Conservation (phyloP, 1,139 yeast species). For the Scheffersomyces insectosa region DNA sequence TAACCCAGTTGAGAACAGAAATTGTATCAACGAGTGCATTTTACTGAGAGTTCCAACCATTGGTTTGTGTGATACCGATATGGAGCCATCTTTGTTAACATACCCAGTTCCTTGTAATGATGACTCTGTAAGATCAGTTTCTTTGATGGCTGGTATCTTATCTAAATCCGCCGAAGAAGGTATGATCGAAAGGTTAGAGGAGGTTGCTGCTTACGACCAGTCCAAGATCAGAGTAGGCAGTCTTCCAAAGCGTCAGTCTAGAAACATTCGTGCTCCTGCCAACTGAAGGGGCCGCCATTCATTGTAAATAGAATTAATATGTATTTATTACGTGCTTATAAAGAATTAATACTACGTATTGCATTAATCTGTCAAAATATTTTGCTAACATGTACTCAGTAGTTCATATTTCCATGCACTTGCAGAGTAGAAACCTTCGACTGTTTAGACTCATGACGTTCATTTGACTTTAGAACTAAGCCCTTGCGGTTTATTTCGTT, state of each 20-base stretch:
- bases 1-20: conserved; percentile 87
- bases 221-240: not conserved
- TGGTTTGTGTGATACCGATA: conserved; percentile 91
- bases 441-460: not conserved
- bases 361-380: too few species aligned
- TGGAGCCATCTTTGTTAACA: conserved; percentile 85
- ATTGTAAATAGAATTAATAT: conserved; percentile 1
- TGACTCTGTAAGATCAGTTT: conserved; percentile 82
- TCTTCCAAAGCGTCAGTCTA: not conserved
- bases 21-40: conserved; percentile 79
- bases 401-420: conserved; percentile 3
- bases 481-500: conserved; percentile 26
- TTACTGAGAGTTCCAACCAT: conserved; percentile 86
- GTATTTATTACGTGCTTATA: too few species aligned
- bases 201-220: conserved; percentile 32
- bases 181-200: conserved; percentile 51
- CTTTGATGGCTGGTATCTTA: conserved; percentile 77
- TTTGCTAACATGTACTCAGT: conserved; percentile 1
- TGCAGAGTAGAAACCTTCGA: not conserved
- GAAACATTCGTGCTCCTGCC: not conserved
- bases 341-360: too few species aligned
- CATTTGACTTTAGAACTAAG: conserved; percentile 5
- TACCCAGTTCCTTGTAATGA: conserved; percentile 97
- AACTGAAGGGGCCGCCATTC: too few species aligned
- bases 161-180: conserved; percentile 87